phyloP scores from a whole-genome alignment of 2,329 filamentous ascomycete genomes.

The Emmonsia crescens region DNA sequence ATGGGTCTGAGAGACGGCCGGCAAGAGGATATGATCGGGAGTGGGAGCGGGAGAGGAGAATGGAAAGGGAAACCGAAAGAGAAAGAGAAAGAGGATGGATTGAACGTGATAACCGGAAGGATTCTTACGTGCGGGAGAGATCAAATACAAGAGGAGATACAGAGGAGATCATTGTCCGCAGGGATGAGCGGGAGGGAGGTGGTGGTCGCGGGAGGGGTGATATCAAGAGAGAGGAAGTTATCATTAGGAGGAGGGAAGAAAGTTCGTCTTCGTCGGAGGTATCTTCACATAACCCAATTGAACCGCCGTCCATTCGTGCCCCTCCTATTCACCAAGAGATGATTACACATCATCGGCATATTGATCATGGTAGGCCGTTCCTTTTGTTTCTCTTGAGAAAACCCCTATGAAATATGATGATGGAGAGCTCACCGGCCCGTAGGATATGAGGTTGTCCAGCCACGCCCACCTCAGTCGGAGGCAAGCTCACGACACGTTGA shows the following conservation, averaged over 20 bases:
- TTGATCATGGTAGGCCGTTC: constrained; percentile 59
- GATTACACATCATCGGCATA: constrained; percentile 76
- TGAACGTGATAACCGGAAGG: constrained; percentile 5
- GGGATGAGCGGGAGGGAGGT: constrained; percentile 13
- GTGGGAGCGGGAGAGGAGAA: constrained; percentile 7
- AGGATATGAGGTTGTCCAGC: constrained; percentile 20
- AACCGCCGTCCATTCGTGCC: constrained; percentile 56
- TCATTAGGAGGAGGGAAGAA: constrained; percentile 25
- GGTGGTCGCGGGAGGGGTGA: constrained; percentile 13
- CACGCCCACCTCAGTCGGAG: constrained; percentile 21
- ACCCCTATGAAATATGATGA: background rate
- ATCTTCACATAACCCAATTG: constrained; percentile 42
- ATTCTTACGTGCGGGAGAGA: constrained; percentile 7
- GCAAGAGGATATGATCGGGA: background rate
- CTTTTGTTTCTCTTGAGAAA: background rate
- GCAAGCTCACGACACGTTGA: constrained; percentile 27
- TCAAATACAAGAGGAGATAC: constrained; percentile 6
- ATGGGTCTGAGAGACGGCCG: constrained; percentile 12
- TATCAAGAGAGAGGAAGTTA: constrained; percentile 24
- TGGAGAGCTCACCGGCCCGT: background rate
- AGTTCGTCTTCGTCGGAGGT: constrained; percentile 36
- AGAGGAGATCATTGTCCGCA: constrained; percentile 20
- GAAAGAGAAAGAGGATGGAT: constrained; percentile 9
- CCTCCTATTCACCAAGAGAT: constrained; percentile 80
- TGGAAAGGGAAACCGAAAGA: constrained; percentile 9